Evolutionary conservation across 441 rosid genomes (phyloP), one percentile per base, ranked within the genome.

Genomic region (Gossypium gossypioides): DNA sequence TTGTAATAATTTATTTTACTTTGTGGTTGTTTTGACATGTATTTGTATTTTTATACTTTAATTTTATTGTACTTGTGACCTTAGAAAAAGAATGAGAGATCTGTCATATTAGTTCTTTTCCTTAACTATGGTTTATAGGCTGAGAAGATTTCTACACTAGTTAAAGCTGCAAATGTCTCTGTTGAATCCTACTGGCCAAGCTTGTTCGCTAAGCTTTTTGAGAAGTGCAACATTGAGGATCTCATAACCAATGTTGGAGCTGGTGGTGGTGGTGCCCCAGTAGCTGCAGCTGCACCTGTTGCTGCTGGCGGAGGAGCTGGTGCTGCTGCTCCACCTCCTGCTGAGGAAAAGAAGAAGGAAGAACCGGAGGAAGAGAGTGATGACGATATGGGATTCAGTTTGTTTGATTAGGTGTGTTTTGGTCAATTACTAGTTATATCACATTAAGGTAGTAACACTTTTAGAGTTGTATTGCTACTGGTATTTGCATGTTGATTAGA

Each of bases 171-270:
- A 13, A 73, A 79, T 18, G 77, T 88, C 18, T 0, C 40, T 0
- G 40, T 34, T 34, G 40, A 34, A 34, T 34, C 40, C 9, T 34
- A 34, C 40, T 34, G 40, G 40, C 40, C 51, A 46, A 46, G 78
- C 73, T 72, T 87, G 68, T 85, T 86, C 54, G 88, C 88, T 2
- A 86, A 88, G 87, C 82, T 88, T 9, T 81, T 0, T 34, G 92
- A 84, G 80, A 88, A 84, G 83, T 66, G 78, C 10, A 76, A 66
- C 60, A 15, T 84, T 10, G 85, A 68, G 46, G 88, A 88, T 32
- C 86, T 88, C 67, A 68, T 86, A 44, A 52, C 75, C 76, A 86
- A 76, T 50, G 85, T 82, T 57, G 90, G 92, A 4, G 70, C 86
- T 18, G 87, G 0, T 3, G 86, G 89, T 19, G 87, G 82, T 21